Percentiles rank a stretch among this genome's conserved stretches.
Evolutionary conservation across 1,284 basidiomycete genomes (phyloP).

Genomic region (Fomitopsis pinicola): DNA sequence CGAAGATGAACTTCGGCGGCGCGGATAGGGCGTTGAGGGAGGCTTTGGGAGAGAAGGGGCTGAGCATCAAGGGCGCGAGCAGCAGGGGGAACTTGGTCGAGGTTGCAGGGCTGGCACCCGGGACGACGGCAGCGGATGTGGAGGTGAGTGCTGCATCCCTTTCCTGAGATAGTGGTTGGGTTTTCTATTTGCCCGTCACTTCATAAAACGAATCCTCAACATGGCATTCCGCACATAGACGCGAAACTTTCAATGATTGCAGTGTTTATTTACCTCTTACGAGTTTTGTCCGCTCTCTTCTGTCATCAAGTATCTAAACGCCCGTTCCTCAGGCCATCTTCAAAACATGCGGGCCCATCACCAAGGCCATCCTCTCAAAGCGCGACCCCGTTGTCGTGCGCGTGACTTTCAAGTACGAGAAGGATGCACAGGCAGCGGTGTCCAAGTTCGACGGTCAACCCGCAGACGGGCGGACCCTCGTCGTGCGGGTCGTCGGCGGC

Average conservation of each 20-base stretch:
- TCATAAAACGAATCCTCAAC: too few species aligned
- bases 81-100: conserved; percentile 67
- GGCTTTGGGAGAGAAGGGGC: conserved; percentile 30
- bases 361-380: conserved; percentile 36
- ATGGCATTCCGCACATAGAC: too few species aligned
- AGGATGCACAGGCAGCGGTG: conserved; percentile 65
- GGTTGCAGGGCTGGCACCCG: conserved; percentile 68
- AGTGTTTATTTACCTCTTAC: too few species aligned
- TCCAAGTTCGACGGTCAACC: conserved; percentile 74
- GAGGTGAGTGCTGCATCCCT: conserved; percentile 36
- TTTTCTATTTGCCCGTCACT: too few species aligned
- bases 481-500: conserved; percentile 60
- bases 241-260: too few species aligned
- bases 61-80: conserved; percentile 76
- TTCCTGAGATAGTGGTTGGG: neutral
- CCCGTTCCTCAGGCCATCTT: conserved; percentile 63
- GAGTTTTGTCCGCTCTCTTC: neutral
- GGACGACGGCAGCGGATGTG: conserved; percentile 82
- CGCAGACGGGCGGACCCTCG: conserved; percentile 75
- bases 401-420: conserved; percentile 65
- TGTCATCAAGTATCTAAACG: neutral
- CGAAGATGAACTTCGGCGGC: conserved; percentile 48
- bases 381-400: conserved; percentile 57
- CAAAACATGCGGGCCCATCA: conserved; percentile 71
- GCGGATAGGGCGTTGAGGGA: conserved; percentile 38